Conservation (phyloP, 371 early-diverging fungal species). For the Coemansia sp. region DNA sequence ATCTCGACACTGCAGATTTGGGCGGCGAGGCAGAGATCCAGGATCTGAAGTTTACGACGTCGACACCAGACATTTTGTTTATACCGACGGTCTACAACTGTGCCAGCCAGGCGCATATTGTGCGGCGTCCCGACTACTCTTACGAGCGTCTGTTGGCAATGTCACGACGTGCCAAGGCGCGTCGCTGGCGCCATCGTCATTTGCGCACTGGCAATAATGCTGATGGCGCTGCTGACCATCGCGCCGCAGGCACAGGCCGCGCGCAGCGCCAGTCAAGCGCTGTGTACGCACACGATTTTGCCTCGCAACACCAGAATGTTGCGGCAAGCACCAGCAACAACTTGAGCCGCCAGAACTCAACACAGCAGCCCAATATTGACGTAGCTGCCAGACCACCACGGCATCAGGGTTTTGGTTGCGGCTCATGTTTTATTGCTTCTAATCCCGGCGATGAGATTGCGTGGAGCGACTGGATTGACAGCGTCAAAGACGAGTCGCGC, state of each 20-base stretch:
- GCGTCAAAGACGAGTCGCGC: not conserved
- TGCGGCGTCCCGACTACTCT: slow-evolving; percentile 26
- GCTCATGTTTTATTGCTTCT: not conserved
- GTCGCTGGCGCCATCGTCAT: slow-evolving; percentile 19
- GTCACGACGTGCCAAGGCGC: slow-evolving; percentile 27
- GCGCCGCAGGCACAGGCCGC: too few relatives aligned
- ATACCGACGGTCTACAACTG: slow-evolving; percentile 11
- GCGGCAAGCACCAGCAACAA: not conserved
- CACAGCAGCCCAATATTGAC: not conserved
- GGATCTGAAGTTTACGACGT: slow-evolving; percentile 12
- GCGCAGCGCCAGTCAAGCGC: too few relatives aligned
- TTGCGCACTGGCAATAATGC: not conserved
- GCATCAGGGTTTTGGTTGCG: not conserved
- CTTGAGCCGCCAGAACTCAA: not conserved
- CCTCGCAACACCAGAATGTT: not conserved
- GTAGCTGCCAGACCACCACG: not conserved
- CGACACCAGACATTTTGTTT: slow-evolving; percentile 25
- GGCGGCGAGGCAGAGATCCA: slow-evolving; percentile 1
- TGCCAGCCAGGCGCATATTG: slow-evolving; percentile 11
- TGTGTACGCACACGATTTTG: too few relatives aligned
- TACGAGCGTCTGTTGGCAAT: slow-evolving; percentile 30
- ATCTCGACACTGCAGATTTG: not conserved
- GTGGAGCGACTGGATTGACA: slow-evolving; percentile 37
- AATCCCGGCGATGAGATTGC: slow-evolving; percentile 1
- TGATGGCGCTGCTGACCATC: not conserved